These are phyloP conservation scores for Neoboletus subvelutipes DNA, from an alignment of 768 basidiomycete species.

Conservation along the genomic window DNA sequence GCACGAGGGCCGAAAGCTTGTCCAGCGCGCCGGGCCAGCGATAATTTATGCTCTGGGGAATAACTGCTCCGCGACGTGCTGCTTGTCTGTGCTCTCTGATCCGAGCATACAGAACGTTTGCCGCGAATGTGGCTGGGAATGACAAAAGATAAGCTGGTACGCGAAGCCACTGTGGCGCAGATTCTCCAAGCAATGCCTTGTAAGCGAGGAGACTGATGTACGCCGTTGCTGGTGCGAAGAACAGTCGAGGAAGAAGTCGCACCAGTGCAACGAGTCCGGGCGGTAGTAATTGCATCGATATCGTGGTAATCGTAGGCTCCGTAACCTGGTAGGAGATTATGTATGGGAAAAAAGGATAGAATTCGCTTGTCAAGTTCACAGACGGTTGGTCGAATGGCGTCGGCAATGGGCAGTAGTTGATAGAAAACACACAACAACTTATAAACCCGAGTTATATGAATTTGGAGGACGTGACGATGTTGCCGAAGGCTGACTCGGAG, in stretches of 20 bases:
- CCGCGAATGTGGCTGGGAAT: conserved; percentile 23
- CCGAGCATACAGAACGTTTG: conserved; percentile 38
- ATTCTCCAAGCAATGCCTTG: background rate
- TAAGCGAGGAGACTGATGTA: conserved; percentile 16
- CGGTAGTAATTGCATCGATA: conserved; percentile 20
- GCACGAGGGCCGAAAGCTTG: conserved; percentile 38
- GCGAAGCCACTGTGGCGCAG: conserved; percentile 12
- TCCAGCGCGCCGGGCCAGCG: conserved; percentile 48
- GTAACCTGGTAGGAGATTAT: background rate
- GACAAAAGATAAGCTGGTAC: conserved; percentile 23
- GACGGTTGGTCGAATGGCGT: background rate
- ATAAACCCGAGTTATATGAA: background rate
- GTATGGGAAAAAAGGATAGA: background rate
- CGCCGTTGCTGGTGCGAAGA: conserved; percentile 17
- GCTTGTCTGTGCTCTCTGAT: conserved; percentile 47
- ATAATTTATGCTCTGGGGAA: conserved; percentile 40
- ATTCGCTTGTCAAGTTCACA: background rate
- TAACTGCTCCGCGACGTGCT: conserved; percentile 43
- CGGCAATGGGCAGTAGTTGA: background rate
- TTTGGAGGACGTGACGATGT: no score
- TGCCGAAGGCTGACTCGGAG: no score
- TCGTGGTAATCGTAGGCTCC: background rate
- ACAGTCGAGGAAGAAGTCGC: conserved; percentile 29
- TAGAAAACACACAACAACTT: background rate
- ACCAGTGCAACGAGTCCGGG: conserved; percentile 36